These are phyloP conservation scores for Cercospora nicotianae DNA, from an alignment of 2,329 filamentous ascomycete genomes.

Conservation along the genomic window DNA sequence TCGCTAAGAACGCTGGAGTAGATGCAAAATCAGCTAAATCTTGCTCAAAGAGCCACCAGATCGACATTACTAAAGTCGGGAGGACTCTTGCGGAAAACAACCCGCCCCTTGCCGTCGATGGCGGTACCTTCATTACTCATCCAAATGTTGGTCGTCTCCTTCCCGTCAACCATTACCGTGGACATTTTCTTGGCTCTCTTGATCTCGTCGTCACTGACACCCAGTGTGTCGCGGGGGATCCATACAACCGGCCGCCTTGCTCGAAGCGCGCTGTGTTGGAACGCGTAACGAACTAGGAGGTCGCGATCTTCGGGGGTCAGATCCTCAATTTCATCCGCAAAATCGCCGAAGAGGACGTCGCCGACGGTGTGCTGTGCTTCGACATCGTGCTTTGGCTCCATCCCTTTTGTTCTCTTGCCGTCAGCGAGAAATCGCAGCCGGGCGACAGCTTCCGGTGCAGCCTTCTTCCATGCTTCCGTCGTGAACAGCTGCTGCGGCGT, in stretches of 20 bases:
- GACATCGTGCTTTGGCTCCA: constrained; percentile 15
- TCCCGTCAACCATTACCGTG: constrained; percentile 50
- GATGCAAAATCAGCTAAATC: background rate
- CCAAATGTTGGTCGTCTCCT: constrained; percentile 61
- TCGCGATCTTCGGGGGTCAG: constrained; percentile 88
- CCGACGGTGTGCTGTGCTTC: constrained; percentile 71
- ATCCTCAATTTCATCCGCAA: constrained; percentile 92
- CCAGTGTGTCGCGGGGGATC: constrained; percentile 88
- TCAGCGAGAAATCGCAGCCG: constrained; percentile 29
- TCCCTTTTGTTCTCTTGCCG: constrained; percentile 18
- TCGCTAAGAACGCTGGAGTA: background rate
- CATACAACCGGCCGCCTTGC: constrained; percentile 85
- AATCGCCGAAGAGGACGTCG: constrained; percentile 79
- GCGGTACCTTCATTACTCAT: constrained; percentile 92
- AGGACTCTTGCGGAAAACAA: constrained; percentile 45
- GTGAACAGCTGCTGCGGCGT: constrained; percentile 18
- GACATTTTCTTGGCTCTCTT: constrained; percentile 72
- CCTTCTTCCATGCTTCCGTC: constrained; percentile 24
- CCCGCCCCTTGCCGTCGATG: constrained; percentile 76
- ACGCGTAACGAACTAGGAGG: constrained; percentile 78
- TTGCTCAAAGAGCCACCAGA: constrained; percentile 69
- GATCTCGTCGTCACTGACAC: constrained; percentile 90
- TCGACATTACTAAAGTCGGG: constrained; percentile 72
- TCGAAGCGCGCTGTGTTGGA: constrained; percentile 84
- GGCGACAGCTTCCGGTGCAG: constrained; percentile 27